phyloP scores from a whole-genome alignment of 352 stramenopile genomes.

The Globisporangium megalacanthum region DNA sequence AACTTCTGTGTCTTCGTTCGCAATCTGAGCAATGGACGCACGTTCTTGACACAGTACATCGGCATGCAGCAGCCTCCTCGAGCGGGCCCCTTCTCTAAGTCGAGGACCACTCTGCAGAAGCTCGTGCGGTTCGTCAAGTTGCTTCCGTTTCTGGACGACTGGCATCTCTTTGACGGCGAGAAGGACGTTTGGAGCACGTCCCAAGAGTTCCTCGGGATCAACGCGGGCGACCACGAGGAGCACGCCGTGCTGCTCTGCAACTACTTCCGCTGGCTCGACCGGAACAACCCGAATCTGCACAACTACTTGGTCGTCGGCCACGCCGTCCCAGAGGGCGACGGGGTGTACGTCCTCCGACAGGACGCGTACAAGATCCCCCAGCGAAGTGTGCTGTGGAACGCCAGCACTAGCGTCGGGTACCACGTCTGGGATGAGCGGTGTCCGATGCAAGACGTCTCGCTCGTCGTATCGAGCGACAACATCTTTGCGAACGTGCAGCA shows the following conservation, averaged over 20 bases:
- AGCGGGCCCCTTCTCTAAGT: slow-evolving; percentile 1
- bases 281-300: slow-evolving; percentile 20
- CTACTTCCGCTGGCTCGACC: slow-evolving; percentile 86
- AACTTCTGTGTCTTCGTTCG: slow-evolving; percentile 74
- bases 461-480: slow-evolving; percentile 87
- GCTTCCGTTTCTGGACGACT: slow-evolving; percentile 90
- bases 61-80: slow-evolving; percentile 56
- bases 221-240: slow-evolving; percentile 87
- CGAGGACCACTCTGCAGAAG: slow-evolving; percentile 19
- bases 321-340: slow-evolving; percentile 81
- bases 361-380: slow-evolving; percentile 47
- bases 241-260: slow-evolving; percentile 91
- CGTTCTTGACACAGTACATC: slow-evolving; percentile 73
- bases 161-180: slow-evolving; percentile 75
- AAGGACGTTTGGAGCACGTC: slow-evolving; percentile 87
- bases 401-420: slow-evolving; percentile 79
- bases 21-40: slow-evolving; percentile 55
- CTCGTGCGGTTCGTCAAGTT: slow-evolving; percentile 89
- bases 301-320: slow-evolving; percentile 87
- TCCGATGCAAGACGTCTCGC: slow-evolving; percentile 78
- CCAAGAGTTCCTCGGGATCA: slow-evolving; percentile 88
- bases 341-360: slow-evolving; percentile 78
- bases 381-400: slow-evolving; percentile 83
- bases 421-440: slow-evolving; percentile 68
- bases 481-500: slow-evolving; percentile 88